Evolutionary conservation across 1,284 basidiomycete genomes (phyloP).

Genomic region (Thelephora terrestris): DNA sequence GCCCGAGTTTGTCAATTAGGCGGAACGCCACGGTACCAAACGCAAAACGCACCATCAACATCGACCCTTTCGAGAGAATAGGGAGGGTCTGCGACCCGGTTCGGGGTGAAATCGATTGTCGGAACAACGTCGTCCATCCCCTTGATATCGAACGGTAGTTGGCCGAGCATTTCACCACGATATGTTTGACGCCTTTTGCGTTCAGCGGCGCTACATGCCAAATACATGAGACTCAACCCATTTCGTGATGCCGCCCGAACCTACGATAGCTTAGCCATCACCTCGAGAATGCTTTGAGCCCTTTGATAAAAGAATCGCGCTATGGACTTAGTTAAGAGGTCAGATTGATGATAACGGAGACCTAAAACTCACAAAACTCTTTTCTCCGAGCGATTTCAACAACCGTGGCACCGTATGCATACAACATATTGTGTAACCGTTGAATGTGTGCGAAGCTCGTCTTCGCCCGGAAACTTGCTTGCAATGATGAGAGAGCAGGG

Average conservation of each 20-base stretch:
- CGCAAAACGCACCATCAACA: conserved; percentile 47
- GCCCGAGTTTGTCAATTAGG: not conserved
- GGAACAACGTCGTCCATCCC: conserved; percentile 73
- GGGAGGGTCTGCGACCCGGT: conserved; percentile 31
- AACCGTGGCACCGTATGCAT: conserved; percentile 88
- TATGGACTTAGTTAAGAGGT: conserved; percentile 18
- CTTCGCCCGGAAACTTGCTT: conserved; percentile 59
- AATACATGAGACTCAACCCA: not conserved
- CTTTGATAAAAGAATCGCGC: conserved; percentile 72
- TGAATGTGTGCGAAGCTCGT: conserved; percentile 87
- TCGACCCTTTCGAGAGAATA: conserved; percentile 66
- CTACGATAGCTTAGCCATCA: conserved; percentile 76
- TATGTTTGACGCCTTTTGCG: conserved; percentile 70
- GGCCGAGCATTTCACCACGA: conserved; percentile 66
- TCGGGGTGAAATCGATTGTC: conserved; percentile 65
- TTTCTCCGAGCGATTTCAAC: conserved; percentile 86
- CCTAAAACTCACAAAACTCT: conserved; percentile 59
- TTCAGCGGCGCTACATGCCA: conserved; percentile 49
- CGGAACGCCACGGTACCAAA: not conserved
- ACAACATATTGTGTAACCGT: conserved; percentile 82
- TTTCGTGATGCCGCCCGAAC: conserved; percentile 15
- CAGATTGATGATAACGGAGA: not conserved
- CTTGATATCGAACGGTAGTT: conserved; percentile 68
- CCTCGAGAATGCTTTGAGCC: conserved; percentile 67
- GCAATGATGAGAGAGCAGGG: conserved; percentile 48